phyloP scores from a whole-genome alignment of 805 yeast species.

The Wickerhamomyces sydowiorum region DNA sequence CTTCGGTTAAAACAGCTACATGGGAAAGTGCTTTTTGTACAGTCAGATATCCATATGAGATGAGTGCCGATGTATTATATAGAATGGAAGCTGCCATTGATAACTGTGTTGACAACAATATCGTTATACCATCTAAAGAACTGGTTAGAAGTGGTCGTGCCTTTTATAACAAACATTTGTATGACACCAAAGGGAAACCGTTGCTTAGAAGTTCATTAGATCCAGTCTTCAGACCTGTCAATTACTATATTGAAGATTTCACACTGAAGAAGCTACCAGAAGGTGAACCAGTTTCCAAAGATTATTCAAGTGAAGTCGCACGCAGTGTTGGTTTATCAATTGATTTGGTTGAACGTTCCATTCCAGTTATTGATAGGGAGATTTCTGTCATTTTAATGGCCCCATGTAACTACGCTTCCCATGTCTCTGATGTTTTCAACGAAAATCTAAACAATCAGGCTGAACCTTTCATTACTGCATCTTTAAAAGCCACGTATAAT shows the following conservation, averaged over 20 bases:
- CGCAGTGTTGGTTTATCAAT: slow-evolving; percentile 40
- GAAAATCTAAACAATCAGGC: slow-evolving; percentile 34
- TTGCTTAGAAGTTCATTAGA: slow-evolving; percentile 56
- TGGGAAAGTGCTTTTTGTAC: slow-evolving; percentile 42
- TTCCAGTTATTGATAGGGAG: slow-evolving; percentile 27
- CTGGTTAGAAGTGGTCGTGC: slow-evolving; percentile 43
- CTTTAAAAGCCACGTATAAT: slow-evolving; percentile 26
- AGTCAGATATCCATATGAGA: slow-evolving; percentile 45
- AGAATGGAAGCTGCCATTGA: slow-evolving; percentile 29
- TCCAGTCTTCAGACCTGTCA: slow-evolving; percentile 58
- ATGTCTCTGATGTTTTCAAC: slow-evolving; percentile 33
- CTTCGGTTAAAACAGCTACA: slow-evolving; percentile 51
- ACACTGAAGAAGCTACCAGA: slow-evolving; percentile 42
- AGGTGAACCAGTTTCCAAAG: slow-evolving; percentile 34
- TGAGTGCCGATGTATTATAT: slow-evolving; percentile 34
- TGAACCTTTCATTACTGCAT: slow-evolving; percentile 23
- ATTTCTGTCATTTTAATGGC: slow-evolving; percentile 22
- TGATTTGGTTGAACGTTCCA: slow-evolving; percentile 33
- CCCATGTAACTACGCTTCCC: slow-evolving; percentile 31
- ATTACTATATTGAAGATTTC: slow-evolving; percentile 41
- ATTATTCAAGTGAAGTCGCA: slow-evolving; percentile 51
- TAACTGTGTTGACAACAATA: slow-evolving; percentile 27
- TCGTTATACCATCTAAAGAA: slow-evolving; percentile 43
- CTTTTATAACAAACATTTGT: slow-evolving; percentile 42
- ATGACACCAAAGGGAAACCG: slow-evolving; percentile 59